phyloP scores from a whole-genome alignment of 129 eudicot genomes.

The Flaveria brownii region DNA sequence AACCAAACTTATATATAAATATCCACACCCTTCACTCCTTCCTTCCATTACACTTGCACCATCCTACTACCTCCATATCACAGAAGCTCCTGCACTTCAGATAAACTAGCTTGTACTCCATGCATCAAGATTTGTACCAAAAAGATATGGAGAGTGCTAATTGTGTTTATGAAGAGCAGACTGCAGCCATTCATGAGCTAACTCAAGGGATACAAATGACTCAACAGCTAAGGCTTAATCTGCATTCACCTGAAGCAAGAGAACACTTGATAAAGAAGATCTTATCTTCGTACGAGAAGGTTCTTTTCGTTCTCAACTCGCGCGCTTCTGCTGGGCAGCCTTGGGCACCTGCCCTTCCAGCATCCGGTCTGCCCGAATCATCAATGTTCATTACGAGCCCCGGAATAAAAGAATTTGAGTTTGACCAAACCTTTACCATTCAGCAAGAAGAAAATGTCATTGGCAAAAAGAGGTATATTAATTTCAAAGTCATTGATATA shows the following conservation, averaged over 20 bases:
- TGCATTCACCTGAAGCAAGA: constrained; percentile 43
- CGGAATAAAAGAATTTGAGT: constrained; percentile 36
- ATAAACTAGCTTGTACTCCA: constrained; percentile 3
- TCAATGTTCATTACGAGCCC: constrained; percentile 49
- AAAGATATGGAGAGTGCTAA: constrained; percentile 43
- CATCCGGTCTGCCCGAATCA: constrained; percentile 38
- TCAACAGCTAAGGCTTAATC: constrained; percentile 51
- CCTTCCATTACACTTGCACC: constrained; percentile 1
- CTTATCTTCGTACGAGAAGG: constrained; percentile 62
- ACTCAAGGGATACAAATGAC: constrained; percentile 70
- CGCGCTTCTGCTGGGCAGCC: constrained; percentile 40
- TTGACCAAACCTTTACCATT: constrained; percentile 20
- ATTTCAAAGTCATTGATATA: no score
- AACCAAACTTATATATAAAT: neutral
- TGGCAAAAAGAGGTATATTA: constrained; percentile 60
- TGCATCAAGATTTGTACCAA: constrained; percentile 6
- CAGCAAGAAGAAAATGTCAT: constrained; percentile 30
- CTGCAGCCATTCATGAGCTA: constrained; percentile 49
- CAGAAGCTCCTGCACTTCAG: neutral
- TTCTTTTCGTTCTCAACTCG: constrained; percentile 54
- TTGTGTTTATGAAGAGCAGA: constrained; percentile 39
- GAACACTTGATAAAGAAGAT: constrained; percentile 52
- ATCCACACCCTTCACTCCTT: neutral
- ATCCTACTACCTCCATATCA: neutral
- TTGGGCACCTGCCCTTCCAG: constrained; percentile 9